Conservation (phyloP, 495 filamentous ascomycete genomes). For the Aspergillus nidulans region DNA sequence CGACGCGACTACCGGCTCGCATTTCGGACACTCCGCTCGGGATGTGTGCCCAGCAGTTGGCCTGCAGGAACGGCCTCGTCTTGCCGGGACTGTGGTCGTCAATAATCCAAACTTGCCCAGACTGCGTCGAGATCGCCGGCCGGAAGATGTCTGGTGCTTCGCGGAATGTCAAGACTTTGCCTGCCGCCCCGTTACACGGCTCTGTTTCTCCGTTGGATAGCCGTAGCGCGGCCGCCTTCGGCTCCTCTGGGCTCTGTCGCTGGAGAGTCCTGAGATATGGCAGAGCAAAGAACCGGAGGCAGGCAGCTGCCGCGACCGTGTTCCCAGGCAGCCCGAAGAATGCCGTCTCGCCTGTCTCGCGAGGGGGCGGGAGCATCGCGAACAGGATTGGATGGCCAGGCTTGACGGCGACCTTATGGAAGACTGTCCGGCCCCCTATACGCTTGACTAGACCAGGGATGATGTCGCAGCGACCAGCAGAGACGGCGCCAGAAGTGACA, state of each 20-base stretch:
- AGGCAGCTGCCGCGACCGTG: constrained; percentile 14
- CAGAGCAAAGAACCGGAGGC: constrained; percentile 12
- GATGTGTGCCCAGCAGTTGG: constrained; percentile 19
- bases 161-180: neutral
- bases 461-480: constrained; percentile 13
- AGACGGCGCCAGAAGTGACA: constrained; percentile 14
- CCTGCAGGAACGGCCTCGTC: constrained; percentile 14
- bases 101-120: neutral
- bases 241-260: neutral
- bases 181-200: neutral
- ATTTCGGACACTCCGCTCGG: neutral
- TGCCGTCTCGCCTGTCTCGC: neutral
- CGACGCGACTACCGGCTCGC: neutral
- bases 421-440: constrained; percentile 7
- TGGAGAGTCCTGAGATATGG: constrained; percentile 4
- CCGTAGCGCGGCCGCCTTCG: neutral
- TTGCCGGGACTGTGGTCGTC: constrained; percentile 15
- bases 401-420: constrained; percentile 14
- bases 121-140: neutral
- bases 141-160: constrained; percentile 14
- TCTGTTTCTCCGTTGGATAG: neutral
- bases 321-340: constrained; percentile 19
- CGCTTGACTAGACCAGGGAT: constrained; percentile 8
- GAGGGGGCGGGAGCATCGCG: constrained; percentile 6
- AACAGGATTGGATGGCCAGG: constrained; percentile 17